Evolutionary conservation across 2,329 filamentous ascomycete genomes (phyloP), one percentile per base, ranked within the genome.

Genomic region (Sclerotinia glacialis): DNA sequence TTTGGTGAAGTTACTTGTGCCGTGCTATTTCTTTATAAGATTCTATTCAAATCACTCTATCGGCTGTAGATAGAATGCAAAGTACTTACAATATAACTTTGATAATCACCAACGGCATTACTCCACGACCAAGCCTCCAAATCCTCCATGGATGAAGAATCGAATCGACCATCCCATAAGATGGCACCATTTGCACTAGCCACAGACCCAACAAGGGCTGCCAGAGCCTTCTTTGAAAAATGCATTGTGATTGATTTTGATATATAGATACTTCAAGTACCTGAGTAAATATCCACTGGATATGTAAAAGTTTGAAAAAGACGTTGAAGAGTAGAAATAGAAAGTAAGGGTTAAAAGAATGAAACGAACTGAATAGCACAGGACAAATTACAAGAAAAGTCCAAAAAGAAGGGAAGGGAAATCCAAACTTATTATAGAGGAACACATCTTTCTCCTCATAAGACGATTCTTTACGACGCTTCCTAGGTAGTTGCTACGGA

Each of bases 31-130:
- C n/a, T 28, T 26, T 14, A 49, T 71, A 55, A 68, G 68, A 49
- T 49, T 12, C 26, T n/a, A 16, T 31, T 2, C 9, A 23, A 8
- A 14, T 12, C 34, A 60, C 18, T n/a, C n/a, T 8, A 16, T 26
- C 14, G 14, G 5, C 14, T 5, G 3, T 23, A 23, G n/a, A 61
- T 40, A 11, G 44, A 37, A 18, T 34, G 50, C 16, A 8, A 26
- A 46, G 28, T 18, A 67, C 72, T 62, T 60, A 73, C 73, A 75
- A 91, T 91, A 79, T 91, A 91, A 81, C 89, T 91, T 77, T 91
- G 89, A 78, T 89, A 92, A 0, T 86, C 83, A 0, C 86, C 86
- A 72, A 89, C 85, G 77, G 88, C 84, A 76, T 86, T 89, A n/a
- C 81, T 81, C 83, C 85, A 91, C 5, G 83, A 86, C 87, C 87